Conservation (phyloP, 495 filamentous ascomycete genomes). For the Pyrenula aspistea region DNA sequence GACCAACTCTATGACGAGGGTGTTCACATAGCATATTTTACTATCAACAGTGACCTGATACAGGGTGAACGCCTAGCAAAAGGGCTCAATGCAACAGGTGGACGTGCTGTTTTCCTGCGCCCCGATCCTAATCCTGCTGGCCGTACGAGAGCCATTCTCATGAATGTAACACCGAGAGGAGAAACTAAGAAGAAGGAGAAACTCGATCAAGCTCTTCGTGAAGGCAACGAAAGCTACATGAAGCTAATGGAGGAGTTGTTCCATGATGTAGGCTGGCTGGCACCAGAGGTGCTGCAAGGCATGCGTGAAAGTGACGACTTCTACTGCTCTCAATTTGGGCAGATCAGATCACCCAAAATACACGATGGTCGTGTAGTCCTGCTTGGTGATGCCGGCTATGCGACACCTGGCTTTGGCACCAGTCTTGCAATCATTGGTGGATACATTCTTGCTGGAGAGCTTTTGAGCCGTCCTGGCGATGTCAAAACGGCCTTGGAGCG, state of each 20-base stretch:
- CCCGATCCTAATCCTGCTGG: constrained; percentile 5
- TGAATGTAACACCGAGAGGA: constrained; percentile 2
- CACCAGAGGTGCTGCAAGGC: constrained; percentile 13
- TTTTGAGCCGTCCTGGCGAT: constrained; percentile 5
- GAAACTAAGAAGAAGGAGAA: constrained; percentile 2
- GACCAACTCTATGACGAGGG: too few species aligned
- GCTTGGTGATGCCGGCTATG: constrained; percentile 7
- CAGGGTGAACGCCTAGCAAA: constrained; percentile 15
- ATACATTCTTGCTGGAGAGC: constrained; percentile 14
- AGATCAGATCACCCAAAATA: constrained; percentile 19
- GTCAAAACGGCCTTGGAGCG: constrained; percentile 6
- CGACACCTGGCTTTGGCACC: constrained; percentile 9
- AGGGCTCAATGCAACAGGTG: constrained; percentile 15
- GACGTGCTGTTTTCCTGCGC: constrained; percentile 13
- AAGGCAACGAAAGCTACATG: constrained; percentile 6
- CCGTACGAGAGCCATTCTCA: constrained; percentile 3
- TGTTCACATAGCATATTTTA: too few species aligned
- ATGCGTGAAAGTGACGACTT: constrained; percentile 28
- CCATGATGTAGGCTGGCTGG: constrained; percentile 23
- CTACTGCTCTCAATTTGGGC: constrained; percentile 23
- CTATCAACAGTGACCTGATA: too few species aligned
- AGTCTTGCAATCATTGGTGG: constrained; percentile 11
- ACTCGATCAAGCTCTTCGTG: constrained; percentile 4
- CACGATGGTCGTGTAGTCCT: constrained; percentile 6
- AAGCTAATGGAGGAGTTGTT: constrained; percentile 10